Conservation (phyloP, 768 basidiomycete species). For the Boletus sensibilis region DNA sequence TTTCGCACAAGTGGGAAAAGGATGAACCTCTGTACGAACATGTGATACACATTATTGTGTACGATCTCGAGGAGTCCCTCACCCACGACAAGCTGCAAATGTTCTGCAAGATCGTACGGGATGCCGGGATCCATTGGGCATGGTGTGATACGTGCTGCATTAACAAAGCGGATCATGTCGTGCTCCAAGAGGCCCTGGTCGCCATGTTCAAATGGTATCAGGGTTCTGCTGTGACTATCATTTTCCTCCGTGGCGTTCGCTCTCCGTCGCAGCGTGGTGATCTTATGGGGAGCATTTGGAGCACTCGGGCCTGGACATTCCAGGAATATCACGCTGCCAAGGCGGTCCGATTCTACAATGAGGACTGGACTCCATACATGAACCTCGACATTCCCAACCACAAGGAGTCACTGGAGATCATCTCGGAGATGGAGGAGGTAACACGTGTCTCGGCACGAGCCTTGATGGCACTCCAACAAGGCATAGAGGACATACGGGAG, state of each 20-base stretch:
- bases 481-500: neutral
- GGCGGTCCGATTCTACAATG: constrained; percentile 9
- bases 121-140: constrained; percentile 1
- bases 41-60: constrained; percentile 1
- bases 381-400: constrained; percentile 5
- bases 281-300: constrained; percentile 1
- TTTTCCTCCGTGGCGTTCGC: neutral
- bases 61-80: constrained; percentile 8
- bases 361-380: constrained; percentile 11
- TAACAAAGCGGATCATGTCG: neutral
- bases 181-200: neutral
- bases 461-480: constrained; percentile 5
- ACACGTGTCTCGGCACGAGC: neutral
- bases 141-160: constrained; percentile 11
- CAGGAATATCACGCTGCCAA: constrained; percentile 17
- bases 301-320: neutral
- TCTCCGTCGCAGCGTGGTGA: neutral
- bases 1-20: constrained; percentile 15
- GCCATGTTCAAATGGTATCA: neutral
- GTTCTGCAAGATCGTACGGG: neutral
- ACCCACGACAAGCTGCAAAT: neutral
- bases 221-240: neutral
- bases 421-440: constrained; percentile 10
- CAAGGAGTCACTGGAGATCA: constrained; percentile 2
- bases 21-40: constrained; percentile 8